Percentiles rank a stretch among this genome's conserved stretches.
phyloP scores from a whole-genome alignment of 352 stramenopile species.

The Sclerospora graminicola region DNA sequence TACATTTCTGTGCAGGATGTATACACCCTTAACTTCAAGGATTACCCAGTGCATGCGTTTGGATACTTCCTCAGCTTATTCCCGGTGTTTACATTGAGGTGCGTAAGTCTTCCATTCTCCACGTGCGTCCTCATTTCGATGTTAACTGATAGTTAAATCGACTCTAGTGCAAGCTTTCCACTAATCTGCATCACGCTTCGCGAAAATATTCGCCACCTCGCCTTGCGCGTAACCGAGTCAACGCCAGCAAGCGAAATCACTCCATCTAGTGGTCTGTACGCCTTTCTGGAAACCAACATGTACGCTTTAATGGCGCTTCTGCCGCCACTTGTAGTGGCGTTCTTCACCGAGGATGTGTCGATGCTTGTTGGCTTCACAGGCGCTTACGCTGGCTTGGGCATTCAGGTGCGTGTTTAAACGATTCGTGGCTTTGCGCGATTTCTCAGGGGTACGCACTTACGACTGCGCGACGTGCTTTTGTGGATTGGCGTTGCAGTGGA shows the following conservation, averaged over 20 bases:
- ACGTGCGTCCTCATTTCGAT: not conserved
- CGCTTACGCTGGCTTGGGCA: constrained; percentile 75
- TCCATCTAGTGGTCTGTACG: constrained; percentile 16
- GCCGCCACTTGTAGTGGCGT: constrained; percentile 67
- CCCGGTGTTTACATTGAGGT: constrained; percentile 81
- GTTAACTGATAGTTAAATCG: constrained; percentile 8
- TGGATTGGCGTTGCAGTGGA: constrained; percentile 42
- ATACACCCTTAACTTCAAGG: constrained; percentile 85
- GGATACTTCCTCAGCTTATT: constrained; percentile 85
- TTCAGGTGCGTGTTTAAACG: constrained; percentile 40
- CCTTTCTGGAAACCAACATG: constrained; percentile 44
- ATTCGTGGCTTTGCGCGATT: constrained; percentile 15
- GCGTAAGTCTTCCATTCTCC: not conserved
- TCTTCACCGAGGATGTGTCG: constrained; percentile 84
- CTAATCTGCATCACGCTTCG: constrained; percentile 82
- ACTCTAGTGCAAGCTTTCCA: constrained; percentile 63
- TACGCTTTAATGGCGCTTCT: constrained; percentile 67
- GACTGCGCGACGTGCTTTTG: constrained; percentile 16
- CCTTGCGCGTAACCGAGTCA: constrained; percentile 29
- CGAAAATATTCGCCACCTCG: constrained; percentile 72
- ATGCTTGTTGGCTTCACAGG: constrained; percentile 84
- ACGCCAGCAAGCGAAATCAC: constrained; percentile 10
- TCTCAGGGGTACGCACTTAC: constrained; percentile 21
- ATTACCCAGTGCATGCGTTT: constrained; percentile 64
- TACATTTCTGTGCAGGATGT: constrained; percentile 50